Evolutionary conservation across 495 filamentous ascomycete genomes (phyloP).

Genomic region (Hyaloscypha bicolor): DNA sequence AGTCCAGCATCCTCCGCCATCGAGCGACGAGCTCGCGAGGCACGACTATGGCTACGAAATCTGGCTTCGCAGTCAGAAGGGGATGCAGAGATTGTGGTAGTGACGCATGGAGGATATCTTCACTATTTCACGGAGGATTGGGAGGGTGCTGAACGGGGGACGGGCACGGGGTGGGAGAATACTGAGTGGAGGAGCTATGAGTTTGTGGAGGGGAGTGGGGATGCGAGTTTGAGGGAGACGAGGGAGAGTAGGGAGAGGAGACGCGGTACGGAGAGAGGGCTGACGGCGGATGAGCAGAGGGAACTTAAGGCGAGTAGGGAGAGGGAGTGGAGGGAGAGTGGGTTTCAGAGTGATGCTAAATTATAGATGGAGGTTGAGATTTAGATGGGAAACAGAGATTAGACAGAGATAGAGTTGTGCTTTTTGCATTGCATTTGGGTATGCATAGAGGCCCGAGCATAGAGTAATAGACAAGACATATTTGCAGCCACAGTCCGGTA

Average conservation of each 20-base stretch:
- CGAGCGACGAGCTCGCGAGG: slow-evolving; percentile 60
- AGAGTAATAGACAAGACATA: too few species aligned
- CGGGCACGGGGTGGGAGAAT: slow-evolving; percentile 81
- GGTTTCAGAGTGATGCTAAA: slow-evolving; percentile 27
- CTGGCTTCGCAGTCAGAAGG: slow-evolving; percentile 43
- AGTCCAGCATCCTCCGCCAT: slow-evolving; percentile 60
- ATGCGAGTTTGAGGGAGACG: slow-evolving; percentile 62
- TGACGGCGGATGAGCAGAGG: slow-evolving; percentile 45
- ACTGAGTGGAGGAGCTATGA: slow-evolving; percentile 77
- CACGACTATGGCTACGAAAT: slow-evolving; percentile 69
- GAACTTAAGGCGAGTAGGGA: slow-evolving; percentile 36
- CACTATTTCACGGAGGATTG: slow-evolving; percentile 87
- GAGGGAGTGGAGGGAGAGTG: slow-evolving; percentile 31
- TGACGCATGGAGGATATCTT: slow-evolving; percentile 71
- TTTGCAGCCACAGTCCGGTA: too few species aligned
- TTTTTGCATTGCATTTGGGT: too few species aligned
- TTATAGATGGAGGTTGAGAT: not conserved
- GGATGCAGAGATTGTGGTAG: slow-evolving; percentile 63
- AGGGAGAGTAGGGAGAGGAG: slow-evolving; percentile 55
- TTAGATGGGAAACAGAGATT: too few species aligned
- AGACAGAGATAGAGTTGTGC: too few species aligned
- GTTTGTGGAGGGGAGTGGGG: slow-evolving; percentile 57
- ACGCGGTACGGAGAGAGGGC: slow-evolving; percentile 48
- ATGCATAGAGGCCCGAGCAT: too few species aligned
- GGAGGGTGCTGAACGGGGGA: slow-evolving; percentile 58